These are phyloP conservation scores for Dujonia santamariae DNA, from an alignment of 1,139 yeast species.

Conservation along the genomic window DNA sequence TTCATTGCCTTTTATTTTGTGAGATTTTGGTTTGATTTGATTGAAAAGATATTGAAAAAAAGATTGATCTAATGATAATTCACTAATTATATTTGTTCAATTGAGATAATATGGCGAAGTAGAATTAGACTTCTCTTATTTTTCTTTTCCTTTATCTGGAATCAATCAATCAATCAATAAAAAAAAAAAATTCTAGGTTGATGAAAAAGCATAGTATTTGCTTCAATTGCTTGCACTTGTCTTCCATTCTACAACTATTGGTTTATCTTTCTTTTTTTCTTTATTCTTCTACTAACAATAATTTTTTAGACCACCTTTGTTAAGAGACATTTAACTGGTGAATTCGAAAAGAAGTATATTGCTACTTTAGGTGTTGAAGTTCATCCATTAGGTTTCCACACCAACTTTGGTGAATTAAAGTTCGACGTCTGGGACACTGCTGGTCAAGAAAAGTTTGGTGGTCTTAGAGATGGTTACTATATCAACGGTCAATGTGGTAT, in stretches of 20 bases:
- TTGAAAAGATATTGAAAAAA: no score
- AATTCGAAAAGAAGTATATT: slow-evolving; percentile 97
- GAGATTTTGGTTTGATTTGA: background rate
- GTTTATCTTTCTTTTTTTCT: background rate
- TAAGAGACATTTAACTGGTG: slow-evolving; percentile 99
- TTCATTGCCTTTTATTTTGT: slow-evolving; percentile 1
- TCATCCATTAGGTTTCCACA: slow-evolving; percentile 97
- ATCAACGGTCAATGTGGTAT: slow-evolving; percentile 99
- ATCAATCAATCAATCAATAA: no score
- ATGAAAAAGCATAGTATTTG: background rate
- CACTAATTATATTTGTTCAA: no score
- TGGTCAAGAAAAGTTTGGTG: slow-evolving; percentile 99
- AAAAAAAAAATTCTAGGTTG: background rate
- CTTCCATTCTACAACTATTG: background rate
- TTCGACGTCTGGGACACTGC: slow-evolving; percentile 99
- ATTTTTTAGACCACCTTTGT: slow-evolving; percentile 84
- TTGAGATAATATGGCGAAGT: no score
- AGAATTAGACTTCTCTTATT: background rate
- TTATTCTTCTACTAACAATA: slow-evolving; percentile 6
- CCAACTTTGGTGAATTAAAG: slow-evolving; percentile 98
- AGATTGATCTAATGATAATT: no score
- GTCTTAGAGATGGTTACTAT: slow-evolving; percentile 98
- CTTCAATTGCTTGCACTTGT: background rate
- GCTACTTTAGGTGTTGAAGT: slow-evolving; percentile 99
- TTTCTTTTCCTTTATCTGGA: background rate